Evolutionary conservation across 371 early-diverging fungal genomes (phyloP).

Genomic region (Blakeslea trispora): DNA sequence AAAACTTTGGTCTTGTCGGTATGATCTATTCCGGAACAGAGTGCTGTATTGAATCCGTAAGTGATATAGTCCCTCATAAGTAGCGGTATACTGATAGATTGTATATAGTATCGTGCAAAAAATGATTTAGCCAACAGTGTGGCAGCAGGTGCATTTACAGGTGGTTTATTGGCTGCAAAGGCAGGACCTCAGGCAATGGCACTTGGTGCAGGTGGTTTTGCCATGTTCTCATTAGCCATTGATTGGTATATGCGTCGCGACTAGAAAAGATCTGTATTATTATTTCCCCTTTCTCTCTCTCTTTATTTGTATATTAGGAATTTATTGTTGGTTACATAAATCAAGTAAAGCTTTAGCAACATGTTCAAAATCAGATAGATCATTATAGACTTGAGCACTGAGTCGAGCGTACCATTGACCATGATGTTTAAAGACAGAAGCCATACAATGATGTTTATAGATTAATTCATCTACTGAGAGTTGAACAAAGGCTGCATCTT

Average conservation of each 20-base stretch:
- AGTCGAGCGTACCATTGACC: slow-evolving; percentile 55
- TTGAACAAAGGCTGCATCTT: slow-evolving; percentile 18
- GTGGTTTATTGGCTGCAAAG: slow-evolving; percentile 83
- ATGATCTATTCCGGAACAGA: slow-evolving; percentile 91
- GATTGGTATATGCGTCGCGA: slow-evolving; percentile 71
- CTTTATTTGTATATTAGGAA: not conserved
- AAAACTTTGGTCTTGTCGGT: slow-evolving; percentile 92
- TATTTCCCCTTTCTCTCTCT: not conserved
- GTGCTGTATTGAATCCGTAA: slow-evolving; percentile 91
- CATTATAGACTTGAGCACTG: slow-evolving; percentile 63
- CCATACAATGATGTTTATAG: slow-evolving; percentile 43
- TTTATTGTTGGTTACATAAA: not conserved
- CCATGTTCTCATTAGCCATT: slow-evolving; percentile 93
- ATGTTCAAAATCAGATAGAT: slow-evolving; percentile 50
- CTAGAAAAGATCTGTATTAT: slow-evolving; percentile 12
- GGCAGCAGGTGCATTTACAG: slow-evolving; percentile 92
- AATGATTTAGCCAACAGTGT: slow-evolving; percentile 91
- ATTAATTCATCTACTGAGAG: slow-evolving; percentile 41
- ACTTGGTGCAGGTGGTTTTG: slow-evolving; percentile 92
- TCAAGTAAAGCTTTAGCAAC: slow-evolving; percentile 36
- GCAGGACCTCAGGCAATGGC: slow-evolving; percentile 80
- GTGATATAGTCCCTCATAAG: too few species aligned
- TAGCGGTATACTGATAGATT: not conserved
- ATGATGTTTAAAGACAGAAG: slow-evolving; percentile 51
- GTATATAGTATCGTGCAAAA: slow-evolving; percentile 88